Base-by-base conservation (phyloP, 805 yeast genomes). In the Ogataea trehaloabstinens region DNA sequence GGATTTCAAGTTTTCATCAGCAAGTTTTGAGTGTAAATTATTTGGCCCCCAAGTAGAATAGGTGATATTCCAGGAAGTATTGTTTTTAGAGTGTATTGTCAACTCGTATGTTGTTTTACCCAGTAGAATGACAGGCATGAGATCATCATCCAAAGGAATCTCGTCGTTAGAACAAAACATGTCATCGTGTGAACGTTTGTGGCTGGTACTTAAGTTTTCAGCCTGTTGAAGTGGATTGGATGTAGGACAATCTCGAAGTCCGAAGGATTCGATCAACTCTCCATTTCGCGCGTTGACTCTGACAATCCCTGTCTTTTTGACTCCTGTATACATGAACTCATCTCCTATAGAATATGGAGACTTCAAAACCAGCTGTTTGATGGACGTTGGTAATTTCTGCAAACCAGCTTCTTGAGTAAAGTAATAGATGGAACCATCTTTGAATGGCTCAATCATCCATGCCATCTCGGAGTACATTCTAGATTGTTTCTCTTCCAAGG, bases 31-130 rank as follows among this genome's bases (percentile, higher is more conserved):
- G 59, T 91, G 95, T 37, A 89, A 67, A 48, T 86, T 80, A 59
- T 91, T 91, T 31, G 95, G 95, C 7, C 93, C 95, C 96, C 97
- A 93, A 25, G 82, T 73, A 1, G 95, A 73, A 55, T 84, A 89
- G 0, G 90, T 80, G 13, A 93, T 85, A 53, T 88, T 85, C 93
- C 96, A 90, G 2, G 81, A 75, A 0, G 82, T 65, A 44, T 78
- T 78, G 43, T 77, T 73, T 49, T 74, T 78, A 2, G 93, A 81
- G 56, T 88, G 83, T n/a, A 93, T 91, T 0, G 79, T 68, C 29
- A 85, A 66, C 48, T 82, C 85, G 54, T 81, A 85, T 0, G 80
- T 78, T 0, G 90, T 80, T 57, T 77, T 82, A 0, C 95, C 95
- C 4, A 85, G 60, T 52, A 80, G 66, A 4, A 84, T 66, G 4